Conservation (phyloP, 2,329 filamentous ascomycete genomes). For the Fusarium nelsonii region DNA sequence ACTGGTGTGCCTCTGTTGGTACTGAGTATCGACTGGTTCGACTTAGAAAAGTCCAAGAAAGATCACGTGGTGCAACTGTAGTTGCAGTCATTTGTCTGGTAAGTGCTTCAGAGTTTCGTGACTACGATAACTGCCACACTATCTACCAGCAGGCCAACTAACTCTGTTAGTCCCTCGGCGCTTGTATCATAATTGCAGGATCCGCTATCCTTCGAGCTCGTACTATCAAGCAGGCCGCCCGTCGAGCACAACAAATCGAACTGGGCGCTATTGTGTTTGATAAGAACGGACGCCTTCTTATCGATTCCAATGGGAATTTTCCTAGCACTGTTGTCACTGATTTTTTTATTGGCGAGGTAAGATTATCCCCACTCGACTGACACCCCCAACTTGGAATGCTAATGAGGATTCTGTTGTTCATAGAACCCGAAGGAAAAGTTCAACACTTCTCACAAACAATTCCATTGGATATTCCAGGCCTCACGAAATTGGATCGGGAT, state of each 20-base stretch:
- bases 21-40: conserved; percentile 73
- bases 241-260: conserved; percentile 71
- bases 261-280: conserved; percentile 75
- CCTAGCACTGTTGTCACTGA: conserved; percentile 83
- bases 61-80: conserved; percentile 71
- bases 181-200: conserved; percentile 69
- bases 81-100: conserved; percentile 81
- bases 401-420: not conserved
- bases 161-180: conserved; percentile 66
- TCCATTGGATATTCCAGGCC: conserved; percentile 88
- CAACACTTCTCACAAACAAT: conserved; percentile 79
- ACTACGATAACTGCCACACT: not conserved
- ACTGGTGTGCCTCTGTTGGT: conserved; percentile 82
- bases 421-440: conserved; percentile 75
- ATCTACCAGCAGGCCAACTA: not conserved
- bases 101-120: conserved; percentile 46
- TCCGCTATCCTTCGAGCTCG: conserved; percentile 68
- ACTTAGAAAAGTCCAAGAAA: conserved; percentile 49
- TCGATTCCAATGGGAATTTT: conserved; percentile 76
- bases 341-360: conserved; percentile 75
- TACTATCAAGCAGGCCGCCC: conserved; percentile 64
- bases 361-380: conserved; percentile 3
- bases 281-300: conserved; percentile 73
- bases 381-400: not conserved
- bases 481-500: conserved; percentile 82